Evolutionary conservation across 441 rosid species (phyloP), one percentile per base, ranked within the genome.

Genomic region (Euphorbia celastroides): DNA sequence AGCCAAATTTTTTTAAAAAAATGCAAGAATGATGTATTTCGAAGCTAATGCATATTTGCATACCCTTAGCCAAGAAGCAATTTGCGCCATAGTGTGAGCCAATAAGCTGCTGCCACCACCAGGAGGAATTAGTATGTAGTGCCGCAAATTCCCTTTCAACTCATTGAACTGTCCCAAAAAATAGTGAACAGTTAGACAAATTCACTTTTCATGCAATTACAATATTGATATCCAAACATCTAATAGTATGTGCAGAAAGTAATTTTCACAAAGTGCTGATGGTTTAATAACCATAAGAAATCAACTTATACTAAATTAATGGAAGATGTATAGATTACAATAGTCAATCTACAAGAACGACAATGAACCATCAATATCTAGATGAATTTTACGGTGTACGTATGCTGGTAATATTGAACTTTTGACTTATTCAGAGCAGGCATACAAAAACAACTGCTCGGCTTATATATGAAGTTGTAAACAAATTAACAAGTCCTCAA

Each of bases 61-160:
- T 76, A 92, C 98, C 95, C 95, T 92, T 71, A 95, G 77, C 95
- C 84, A 87, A 48, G 96, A 80, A 54, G 98, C 99, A 71, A 87
- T 28, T 13, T 76, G 85, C 34, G 96, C 97, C 72, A 88, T 65
- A 63, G 90, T 82, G 79, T 95, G 97, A 4, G 99, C 83, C 79
- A 87, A 69, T 69, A 92, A 82, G 77, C 93, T 89, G 42, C 97
- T 89, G 32, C 97, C 92, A 1, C 99, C 98, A 67, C 93, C 95
- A 2, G 86, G 84, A 72, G 95, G 98, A 70, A 95, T 85, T 66
- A 95, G 84, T 78, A 88, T 90, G 81, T 82, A 93, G 79, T 95
- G 98, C 74, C 92, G 80, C 14, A 88, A 82, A 42, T 85, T 83
- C 67, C 93, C 93, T 81, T 90, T 90, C 81, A 95, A 79, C 55